These are phyloP conservation scores for Ophiostoma pallidulum DNA, from an alignment of 2,329 filamentous ascomycete species.

Conservation along the genomic window DNA sequence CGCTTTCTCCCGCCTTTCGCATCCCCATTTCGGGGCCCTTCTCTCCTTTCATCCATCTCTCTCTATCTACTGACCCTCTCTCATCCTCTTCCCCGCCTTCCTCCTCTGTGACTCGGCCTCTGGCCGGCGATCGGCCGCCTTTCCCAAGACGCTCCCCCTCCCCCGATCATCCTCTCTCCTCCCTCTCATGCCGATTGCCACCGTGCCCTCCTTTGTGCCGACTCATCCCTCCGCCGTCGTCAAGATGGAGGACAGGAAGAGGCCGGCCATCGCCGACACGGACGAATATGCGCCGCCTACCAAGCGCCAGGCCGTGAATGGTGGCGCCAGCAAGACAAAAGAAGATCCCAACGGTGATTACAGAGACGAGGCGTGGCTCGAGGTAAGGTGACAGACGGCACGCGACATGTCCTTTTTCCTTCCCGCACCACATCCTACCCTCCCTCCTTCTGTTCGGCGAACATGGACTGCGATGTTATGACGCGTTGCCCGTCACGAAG, in stretches of 20 bases:
- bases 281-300: constrained; percentile 81
- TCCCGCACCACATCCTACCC: constrained; percentile 13
- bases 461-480: neutral
- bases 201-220: constrained; percentile 57
- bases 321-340: constrained; percentile 47
- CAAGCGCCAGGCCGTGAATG: constrained; percentile 89
- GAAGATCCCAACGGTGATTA: constrained; percentile 43
- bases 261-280: constrained; percentile 69
- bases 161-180: constrained; percentile 21
- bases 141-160: constrained; percentile 16
- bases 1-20: constrained; percentile 12
- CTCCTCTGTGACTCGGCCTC: constrained; percentile 1
- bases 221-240: constrained; percentile 67
- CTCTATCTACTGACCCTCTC: too few relatives aligned
- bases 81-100: constrained; percentile 22
- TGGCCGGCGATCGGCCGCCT: constrained; percentile 1
- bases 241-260: constrained; percentile 99
- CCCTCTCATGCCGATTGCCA: constrained; percentile 81
- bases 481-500: neutral
- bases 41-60: constrained; percentile 12
- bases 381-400: constrained; percentile 46
- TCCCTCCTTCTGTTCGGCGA: constrained; percentile 3
- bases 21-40: constrained; percentile 25
- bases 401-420: constrained; percentile 16
- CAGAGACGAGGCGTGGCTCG: constrained; percentile 53